phyloP scores from a whole-genome alignment of 1,139 yeast genomes.

The Geotrichum citri-aurantii region DNA sequence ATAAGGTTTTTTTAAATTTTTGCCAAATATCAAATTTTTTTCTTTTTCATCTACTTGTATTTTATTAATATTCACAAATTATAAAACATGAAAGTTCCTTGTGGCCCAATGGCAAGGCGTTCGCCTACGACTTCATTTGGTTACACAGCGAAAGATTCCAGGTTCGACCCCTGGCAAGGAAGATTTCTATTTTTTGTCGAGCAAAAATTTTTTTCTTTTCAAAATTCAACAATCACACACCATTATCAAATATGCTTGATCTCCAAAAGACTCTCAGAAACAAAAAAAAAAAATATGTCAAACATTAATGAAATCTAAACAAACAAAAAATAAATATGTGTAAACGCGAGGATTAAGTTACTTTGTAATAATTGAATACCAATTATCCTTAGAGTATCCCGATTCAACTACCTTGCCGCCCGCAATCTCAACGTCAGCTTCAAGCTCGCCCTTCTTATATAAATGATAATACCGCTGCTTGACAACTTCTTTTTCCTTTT shows the following conservation, averaged over 20 bases:
- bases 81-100: slow-evolving; percentile 21
- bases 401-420: slow-evolving; percentile 59
- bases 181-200: slow-evolving; percentile 22
- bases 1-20: no score
- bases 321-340: background rate
- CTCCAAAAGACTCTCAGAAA: background rate
- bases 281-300: background rate
- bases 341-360: background rate
- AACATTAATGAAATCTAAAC: background rate
- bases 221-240: background rate
- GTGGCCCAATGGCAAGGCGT: slow-evolving; percentile 33
- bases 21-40: no score
- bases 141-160: slow-evolving; percentile 33
- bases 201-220: background rate
- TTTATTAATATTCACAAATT: no score
- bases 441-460: slow-evolving; percentile 76
- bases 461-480: slow-evolving; percentile 85
- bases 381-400: slow-evolving; percentile 92
- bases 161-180: slow-evolving; percentile 39
- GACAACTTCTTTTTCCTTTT: slow-evolving; percentile 33
- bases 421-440: slow-evolving; percentile 58
- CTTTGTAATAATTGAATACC: slow-evolving; percentile 65
- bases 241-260: background rate
- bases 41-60: no score
- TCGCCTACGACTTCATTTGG: slow-evolving; percentile 27